Conservation (phyloP, 1,284 basidiomycete species). For the Blastosporella zonata region DNA sequence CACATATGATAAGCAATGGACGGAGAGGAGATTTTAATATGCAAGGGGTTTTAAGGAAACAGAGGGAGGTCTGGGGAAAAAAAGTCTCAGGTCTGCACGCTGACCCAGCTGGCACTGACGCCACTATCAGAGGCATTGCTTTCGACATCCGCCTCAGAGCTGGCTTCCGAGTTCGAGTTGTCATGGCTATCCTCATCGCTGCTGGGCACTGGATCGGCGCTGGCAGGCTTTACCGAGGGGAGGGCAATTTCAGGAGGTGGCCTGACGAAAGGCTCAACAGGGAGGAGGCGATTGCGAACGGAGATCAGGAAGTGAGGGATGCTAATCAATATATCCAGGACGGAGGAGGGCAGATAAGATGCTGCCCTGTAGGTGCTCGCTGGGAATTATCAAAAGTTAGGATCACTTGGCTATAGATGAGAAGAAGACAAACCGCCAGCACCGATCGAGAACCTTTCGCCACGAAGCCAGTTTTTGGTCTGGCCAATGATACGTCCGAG, state of each 20-base stretch:
- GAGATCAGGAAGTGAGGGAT: conserved; percentile 64
- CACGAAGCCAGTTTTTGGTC: conserved; percentile 51
- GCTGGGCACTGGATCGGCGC: conserved; percentile 11
- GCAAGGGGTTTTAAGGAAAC: not conserved
- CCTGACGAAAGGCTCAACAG: conserved; percentile 39
- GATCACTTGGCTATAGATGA: not conserved
- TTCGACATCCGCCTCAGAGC: conserved; percentile 67
- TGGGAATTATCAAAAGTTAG: conserved; percentile 25
- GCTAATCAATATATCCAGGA: conserved; percentile 62
- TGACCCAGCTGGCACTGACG: conserved; percentile 69
- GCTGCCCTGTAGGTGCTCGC: conserved; percentile 66
- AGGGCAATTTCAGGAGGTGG: conserved; percentile 17
- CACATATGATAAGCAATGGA: conserved; percentile 4
- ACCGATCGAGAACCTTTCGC: conserved; percentile 65
- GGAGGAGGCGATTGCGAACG: conserved; percentile 57
- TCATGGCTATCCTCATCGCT: conserved; percentile 26
- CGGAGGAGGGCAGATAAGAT: conserved; percentile 61
- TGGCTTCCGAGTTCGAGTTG: conserved; percentile 29
- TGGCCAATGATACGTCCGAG: conserved; percentile 43
- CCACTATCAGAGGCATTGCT: conserved; percentile 51
- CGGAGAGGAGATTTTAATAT: not conserved
- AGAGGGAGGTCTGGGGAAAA: not conserved
- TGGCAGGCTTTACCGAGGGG: conserved; percentile 16
- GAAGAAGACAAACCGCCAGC: conserved; percentile 58
- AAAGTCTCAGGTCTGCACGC: conserved; percentile 35